Conservation (phyloP, 2,329 filamentous ascomycete species). For the Aureobasidium sp. region DNA sequence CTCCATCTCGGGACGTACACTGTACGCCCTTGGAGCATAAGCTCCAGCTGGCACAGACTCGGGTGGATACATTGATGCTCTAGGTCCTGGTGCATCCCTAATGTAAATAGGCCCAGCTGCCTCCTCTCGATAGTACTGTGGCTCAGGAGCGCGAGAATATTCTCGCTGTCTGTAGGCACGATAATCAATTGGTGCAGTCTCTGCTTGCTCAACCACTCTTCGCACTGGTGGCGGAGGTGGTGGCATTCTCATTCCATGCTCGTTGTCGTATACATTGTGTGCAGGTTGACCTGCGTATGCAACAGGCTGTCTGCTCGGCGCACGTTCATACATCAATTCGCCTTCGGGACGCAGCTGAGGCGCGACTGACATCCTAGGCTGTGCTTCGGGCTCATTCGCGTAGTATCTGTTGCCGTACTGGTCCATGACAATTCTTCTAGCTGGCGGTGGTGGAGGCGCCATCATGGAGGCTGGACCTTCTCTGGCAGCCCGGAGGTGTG, state of each 20-base stretch:
- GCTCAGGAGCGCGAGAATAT: slow-evolving; percentile 42
- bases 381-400: slow-evolving; percentile 31
- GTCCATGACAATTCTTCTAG: slow-evolving; percentile 63
- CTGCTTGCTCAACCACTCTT: slow-evolving; percentile 25
- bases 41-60: slow-evolving; percentile 19
- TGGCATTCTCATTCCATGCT: slow-evolving; percentile 23
- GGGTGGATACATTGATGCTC: slow-evolving; percentile 5
- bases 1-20: slow-evolving; percentile 33
- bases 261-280: slow-evolving; percentile 39
- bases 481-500: slow-evolving; percentile 17
- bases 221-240: slow-evolving; percentile 17
- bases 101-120: not conserved
- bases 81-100: slow-evolving; percentile 14
- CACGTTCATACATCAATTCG: slow-evolving; percentile 48
- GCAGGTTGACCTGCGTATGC: slow-evolving; percentile 16
- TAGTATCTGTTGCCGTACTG: slow-evolving; percentile 75
- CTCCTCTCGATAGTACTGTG: slow-evolving; percentile 17
- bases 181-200: slow-evolving; percentile 45
- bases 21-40: slow-evolving; percentile 18
- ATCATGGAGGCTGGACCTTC: slow-evolving; percentile 29
- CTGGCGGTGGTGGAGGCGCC: slow-evolving; percentile 43
- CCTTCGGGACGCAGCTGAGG: slow-evolving; percentile 29
- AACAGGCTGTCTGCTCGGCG: slow-evolving; percentile 38
- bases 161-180: slow-evolving; percentile 48
- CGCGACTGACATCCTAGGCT: slow-evolving; percentile 45